These are phyloP conservation scores for Phytophthora constricta DNA, from an alignment of 352 stramenopile genomes.

Conservation along the genomic window DNA sequence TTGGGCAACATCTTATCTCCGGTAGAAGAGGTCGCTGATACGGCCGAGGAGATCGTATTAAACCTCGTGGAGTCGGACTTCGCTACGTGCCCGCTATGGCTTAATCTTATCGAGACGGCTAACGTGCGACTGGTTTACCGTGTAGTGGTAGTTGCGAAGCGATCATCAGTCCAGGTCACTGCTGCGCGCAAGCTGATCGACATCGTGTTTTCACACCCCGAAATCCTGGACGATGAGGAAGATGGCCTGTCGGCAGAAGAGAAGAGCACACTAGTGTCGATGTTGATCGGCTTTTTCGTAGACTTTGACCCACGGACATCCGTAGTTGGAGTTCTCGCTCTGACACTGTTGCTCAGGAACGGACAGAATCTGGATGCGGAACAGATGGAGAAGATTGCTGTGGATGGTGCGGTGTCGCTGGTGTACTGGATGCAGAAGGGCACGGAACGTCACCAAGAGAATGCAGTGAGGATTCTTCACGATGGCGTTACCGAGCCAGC, in stretches of 20 bases:
- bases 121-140: slow-evolving; percentile 69
- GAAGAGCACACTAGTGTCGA: slow-evolving; percentile 66
- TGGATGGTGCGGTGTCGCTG: slow-evolving; percentile 69
- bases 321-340: slow-evolving; percentile 71
- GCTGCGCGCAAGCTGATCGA: slow-evolving; percentile 78
- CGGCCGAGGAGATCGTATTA: slow-evolving; percentile 74
- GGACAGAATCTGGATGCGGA: slow-evolving; percentile 53
- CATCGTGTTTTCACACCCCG: slow-evolving; percentile 70
- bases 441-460: slow-evolving; percentile 82
- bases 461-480: slow-evolving; percentile 74
- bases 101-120: slow-evolving; percentile 69
- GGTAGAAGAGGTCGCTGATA: slow-evolving; percentile 54
- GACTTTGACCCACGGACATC: slow-evolving; percentile 77
- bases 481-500: slow-evolving; percentile 59
- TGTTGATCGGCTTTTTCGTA: slow-evolving; percentile 76
- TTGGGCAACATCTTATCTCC: slow-evolving; percentile 71
- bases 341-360: slow-evolving; percentile 72
- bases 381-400: slow-evolving; percentile 81
- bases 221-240: slow-evolving; percentile 61
- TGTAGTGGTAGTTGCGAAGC: slow-evolving; percentile 61
- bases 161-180: slow-evolving; percentile 66
- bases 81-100: slow-evolving; percentile 82
- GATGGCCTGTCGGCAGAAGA: slow-evolving; percentile 54
- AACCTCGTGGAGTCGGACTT: slow-evolving; percentile 86
- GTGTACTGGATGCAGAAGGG: slow-evolving; percentile 89